Evolutionary conservation across 2,329 filamentous ascomycete species (phyloP), one percentile per base, ranked within the genome.

Genomic region (Scleromitrula shiraiana): DNA sequence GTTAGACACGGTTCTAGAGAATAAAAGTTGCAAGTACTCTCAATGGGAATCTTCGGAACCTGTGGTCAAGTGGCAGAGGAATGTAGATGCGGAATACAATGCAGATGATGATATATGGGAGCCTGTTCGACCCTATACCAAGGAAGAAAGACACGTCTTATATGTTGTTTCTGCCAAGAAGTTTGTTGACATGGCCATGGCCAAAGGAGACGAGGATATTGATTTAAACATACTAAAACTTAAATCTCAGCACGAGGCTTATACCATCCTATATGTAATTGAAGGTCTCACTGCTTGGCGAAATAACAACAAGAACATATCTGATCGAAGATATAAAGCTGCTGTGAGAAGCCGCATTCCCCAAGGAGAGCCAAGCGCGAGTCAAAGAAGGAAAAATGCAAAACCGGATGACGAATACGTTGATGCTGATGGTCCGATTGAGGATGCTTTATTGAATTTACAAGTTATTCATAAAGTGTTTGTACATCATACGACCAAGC

Each of bases 361-460:
- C 8, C 65, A 69, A 19, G 65, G 65, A 9, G 64, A 63, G n/a
- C 39, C 45, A 49, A 42, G 50, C 36, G 12, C 46, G 15, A 50
- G 38, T 15, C 53, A 55, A 37, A 54, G 49, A 19, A 56, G 52
- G 57, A 65, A 44, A 56, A 73, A 65, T 61, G 73, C 67, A 52
- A 70, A 62, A n/a, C n/a, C n/a, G 48, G 64, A 62, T 23, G 62
- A 56, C 38, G 68, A 75, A 29, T 76, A 79, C 45, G 68, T 90
- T 22, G 76, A 83, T 47, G 37, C 45, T 24, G 82, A 88, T 50
- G 80, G 86, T 54, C 62, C 69, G 19, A 70, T 90, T 37, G 85
- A 90, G 60, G 82, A 87, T 56, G 81, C 82, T 4, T 69, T 90
- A 3, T 69, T 91, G 9, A 71, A 77, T 14, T 68, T 91, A 4